Base-by-base conservation (phyloP, 306 rosid species). In the Senna tora region DNA sequence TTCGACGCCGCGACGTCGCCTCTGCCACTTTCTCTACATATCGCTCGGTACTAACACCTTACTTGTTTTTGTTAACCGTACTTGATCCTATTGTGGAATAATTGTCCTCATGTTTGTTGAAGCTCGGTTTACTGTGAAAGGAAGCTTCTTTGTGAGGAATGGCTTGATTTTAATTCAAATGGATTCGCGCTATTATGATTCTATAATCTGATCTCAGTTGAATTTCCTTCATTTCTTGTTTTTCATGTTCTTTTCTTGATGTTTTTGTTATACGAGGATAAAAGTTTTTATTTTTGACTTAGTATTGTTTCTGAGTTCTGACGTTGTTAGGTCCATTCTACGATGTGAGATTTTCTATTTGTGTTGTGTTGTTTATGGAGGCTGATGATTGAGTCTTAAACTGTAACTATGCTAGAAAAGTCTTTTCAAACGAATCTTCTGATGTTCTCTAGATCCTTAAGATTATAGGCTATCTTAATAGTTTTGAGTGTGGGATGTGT, bases 1-100 rank as follows among this genome's bases (percentile, higher is more conserved):
- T 87, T 5, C 83, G 83, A 17, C 85, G 83, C 71, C 89, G 87
- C 2, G 81, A 87, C n/a, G 17, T 82, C 4, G 81, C 89, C 10
- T 75, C 89, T 56, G 41, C 85, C 1, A 62, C 92, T 16, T 5
- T 82, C 64, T 77, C 80, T 0, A 75, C 88, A 69, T 84, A 59
- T 78, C 80, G 94, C 80, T 83, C 90, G 58, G 97, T 92, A 81
- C 41, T 1, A 14, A 77, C 70, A 13, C 41, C 25, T 5, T 38
- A 22, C 61, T 49, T 25, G 5, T 28, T 22, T 25, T 9, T 21
- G 16, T 12, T 55, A 22, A 25, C 30, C 6, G 36, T 2, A 5
- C 58, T 65, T 33, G 15, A 56, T 63, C 46, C 6, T n/a, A 11
- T 3, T 30, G 14, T 30, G 45, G 28, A 15, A 2, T 43, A 20